These are phyloP conservation scores for Sanghuangporus weigelae DNA, from an alignment of 1,284 basidiomycete species.

Conservation along the genomic window DNA sequence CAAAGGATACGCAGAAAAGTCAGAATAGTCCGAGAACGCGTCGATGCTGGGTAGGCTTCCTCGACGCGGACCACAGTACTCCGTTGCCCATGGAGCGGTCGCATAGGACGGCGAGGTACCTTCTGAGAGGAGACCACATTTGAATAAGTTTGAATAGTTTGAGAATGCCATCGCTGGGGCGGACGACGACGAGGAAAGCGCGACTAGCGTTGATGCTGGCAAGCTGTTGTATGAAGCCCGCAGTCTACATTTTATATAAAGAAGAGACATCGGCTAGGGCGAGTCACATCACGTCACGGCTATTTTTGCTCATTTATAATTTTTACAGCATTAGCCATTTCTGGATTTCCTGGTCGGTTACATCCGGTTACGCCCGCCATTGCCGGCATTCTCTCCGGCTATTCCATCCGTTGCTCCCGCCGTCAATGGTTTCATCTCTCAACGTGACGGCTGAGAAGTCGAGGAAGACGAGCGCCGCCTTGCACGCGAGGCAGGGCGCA, in stretches of 20 bases:
- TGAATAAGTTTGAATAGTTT: constrained; percentile 53
- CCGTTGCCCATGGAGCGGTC: constrained; percentile 26
- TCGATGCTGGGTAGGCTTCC: constrained; percentile 41
- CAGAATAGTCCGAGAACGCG: constrained; percentile 14
- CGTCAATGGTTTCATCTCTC: not conserved
- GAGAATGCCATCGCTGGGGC: not conserved
- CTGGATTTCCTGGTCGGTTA: not conserved
- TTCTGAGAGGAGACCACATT: constrained; percentile 47
- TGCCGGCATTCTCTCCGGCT: not conserved
- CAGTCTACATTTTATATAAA: not conserved
- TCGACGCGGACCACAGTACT: constrained; percentile 27
- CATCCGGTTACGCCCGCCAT: not conserved
- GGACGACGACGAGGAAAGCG: not conserved
- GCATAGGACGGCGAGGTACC: constrained; percentile 28
- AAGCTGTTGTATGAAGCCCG: not conserved
- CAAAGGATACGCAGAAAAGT: constrained; percentile 22
- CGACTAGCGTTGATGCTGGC: not conserved
- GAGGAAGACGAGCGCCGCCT: not conserved
- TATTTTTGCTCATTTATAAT: not conserved
- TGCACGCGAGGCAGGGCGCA: not conserved
- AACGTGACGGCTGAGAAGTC: not conserved
- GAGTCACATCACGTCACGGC: not conserved
- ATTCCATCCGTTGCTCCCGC: not conserved
- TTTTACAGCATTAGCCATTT: not conserved
- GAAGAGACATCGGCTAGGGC: not conserved